These are phyloP conservation scores for Zygoascus sp. DNA, from an alignment of 1,139 yeast genomes.

Conservation along the genomic window DNA sequence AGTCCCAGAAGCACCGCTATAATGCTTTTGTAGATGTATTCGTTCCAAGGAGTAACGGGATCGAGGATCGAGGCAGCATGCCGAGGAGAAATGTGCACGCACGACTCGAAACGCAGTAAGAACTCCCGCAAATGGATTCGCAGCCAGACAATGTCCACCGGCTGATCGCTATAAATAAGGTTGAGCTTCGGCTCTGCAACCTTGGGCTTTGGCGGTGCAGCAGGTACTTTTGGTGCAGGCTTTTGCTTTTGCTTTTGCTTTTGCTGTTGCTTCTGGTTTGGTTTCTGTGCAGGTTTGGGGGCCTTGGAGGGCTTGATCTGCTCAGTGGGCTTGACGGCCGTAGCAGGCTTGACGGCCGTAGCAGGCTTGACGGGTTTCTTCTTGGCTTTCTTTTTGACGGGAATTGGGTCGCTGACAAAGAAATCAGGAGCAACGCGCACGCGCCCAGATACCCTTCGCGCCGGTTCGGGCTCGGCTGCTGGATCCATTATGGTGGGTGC, in stretches of 20 bases:
- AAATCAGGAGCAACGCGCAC: conserved; percentile 23
- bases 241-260: neutral
- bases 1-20: conserved; percentile 32
- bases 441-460: conserved; percentile 21
- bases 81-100: conserved; percentile 34
- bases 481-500: neutral
- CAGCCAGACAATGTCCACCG: conserved; percentile 28
- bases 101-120: conserved; percentile 32
- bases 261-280: too few species aligned
- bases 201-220: neutral
- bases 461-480: neutral
- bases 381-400: conserved; percentile 15
- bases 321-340: neutral
- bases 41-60: conserved; percentile 36
- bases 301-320: too few species aligned
- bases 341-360: conserved; percentile 1
- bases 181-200: conserved; percentile 26
- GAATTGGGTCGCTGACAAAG: conserved; percentile 22
- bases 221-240: too few species aligned
- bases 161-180: conserved; percentile 23
- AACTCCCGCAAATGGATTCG: conserved; percentile 29
- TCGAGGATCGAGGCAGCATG: conserved; percentile 35
- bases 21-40: conserved; percentile 35
- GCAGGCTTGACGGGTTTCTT: conserved; percentile 14
- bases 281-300: too few species aligned